Evolutionary conservation across 495 filamentous ascomycete genomes (phyloP).

Genomic region (Bacidia rubella): DNA sequence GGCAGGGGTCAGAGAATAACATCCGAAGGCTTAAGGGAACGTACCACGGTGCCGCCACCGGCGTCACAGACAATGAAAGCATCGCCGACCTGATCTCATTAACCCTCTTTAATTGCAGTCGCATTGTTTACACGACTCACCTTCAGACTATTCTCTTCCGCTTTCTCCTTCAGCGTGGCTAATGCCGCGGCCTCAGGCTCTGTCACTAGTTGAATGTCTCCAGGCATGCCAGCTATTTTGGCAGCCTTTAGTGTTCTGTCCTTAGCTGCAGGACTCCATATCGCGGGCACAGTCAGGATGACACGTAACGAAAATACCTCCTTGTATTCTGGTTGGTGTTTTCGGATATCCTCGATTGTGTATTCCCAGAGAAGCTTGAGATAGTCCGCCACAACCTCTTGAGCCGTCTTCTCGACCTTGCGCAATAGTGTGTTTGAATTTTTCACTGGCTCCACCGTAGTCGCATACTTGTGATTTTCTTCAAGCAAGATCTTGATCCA

Average conservation of each 20-base stretch:
- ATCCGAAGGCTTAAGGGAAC: too few species aligned
- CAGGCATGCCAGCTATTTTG: slow-evolving; percentile 34
- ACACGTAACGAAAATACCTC: slow-evolving; percentile 23
- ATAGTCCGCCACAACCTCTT: slow-evolving; percentile 29
- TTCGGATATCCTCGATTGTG: slow-evolving; percentile 26
- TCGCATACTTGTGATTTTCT: slow-evolving; percentile 11
- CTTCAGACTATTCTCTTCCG: slow-evolving; percentile 7
- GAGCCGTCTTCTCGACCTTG: slow-evolving; percentile 21
- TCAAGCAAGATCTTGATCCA: slow-evolving; percentile 15
- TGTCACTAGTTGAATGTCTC: slow-evolving; percentile 36
- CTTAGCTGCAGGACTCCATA: slow-evolving; percentile 41
- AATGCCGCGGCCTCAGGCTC: slow-evolving; percentile 52
- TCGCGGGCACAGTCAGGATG: slow-evolving; percentile 39
- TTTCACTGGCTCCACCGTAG: slow-evolving; percentile 11
- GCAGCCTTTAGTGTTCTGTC: slow-evolving; percentile 33
- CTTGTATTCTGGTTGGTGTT: slow-evolving; percentile 21
- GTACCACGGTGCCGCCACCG: slow-evolving; percentile 44
- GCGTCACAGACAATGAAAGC: slow-evolving; percentile 43
- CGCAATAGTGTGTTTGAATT: slow-evolving; percentile 13
- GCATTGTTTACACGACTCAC: background rate
- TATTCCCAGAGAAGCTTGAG: slow-evolving; percentile 10
- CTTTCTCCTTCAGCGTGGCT: slow-evolving; percentile 31
- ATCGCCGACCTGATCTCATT: slow-evolving; percentile 22
- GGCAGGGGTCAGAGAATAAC: slow-evolving; percentile 16
- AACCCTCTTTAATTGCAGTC: background rate